Conservation (phyloP, 441 rosid genomes). For the Corymbia citriodora region DNA sequence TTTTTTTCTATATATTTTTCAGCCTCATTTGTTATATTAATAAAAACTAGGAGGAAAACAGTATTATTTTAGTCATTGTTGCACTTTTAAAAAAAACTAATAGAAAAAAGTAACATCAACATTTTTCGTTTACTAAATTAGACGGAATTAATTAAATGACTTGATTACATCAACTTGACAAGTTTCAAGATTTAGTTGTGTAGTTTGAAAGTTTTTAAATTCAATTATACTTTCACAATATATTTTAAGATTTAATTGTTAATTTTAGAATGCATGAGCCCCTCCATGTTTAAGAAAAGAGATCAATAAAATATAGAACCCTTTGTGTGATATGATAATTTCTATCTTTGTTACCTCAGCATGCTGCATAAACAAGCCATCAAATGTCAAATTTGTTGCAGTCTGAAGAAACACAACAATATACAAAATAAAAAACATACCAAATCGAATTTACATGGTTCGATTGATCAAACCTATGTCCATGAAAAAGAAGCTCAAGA, state of each 20-base stretch:
- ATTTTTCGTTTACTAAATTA: background rate
- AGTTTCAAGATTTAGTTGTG: background rate
- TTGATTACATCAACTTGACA: background rate
- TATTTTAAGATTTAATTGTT: background rate
- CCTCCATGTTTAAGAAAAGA: background rate
- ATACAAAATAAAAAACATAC: background rate
- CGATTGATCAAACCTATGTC: background rate
- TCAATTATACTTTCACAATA: background rate
- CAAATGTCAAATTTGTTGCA: background rate
- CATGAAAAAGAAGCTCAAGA: background rate
- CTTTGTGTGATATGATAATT: background rate
- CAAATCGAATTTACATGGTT: background rate
- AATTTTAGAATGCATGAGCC: background rate
- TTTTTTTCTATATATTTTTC: background rate
- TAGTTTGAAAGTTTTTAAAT: background rate
- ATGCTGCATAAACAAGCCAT: background rate
- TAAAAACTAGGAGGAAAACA: background rate
- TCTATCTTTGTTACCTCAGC: background rate
- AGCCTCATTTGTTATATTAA: background rate
- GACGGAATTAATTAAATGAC: background rate
- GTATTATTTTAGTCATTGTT: background rate
- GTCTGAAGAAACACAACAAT: background rate
- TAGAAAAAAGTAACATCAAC: background rate
- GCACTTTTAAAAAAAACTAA: background rate
- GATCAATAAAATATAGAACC: background rate